Evolutionary conservation across 2,329 filamentous ascomycete species (phyloP), one percentile per base, ranked within the genome.

Genomic region (Elsinoe australis): DNA sequence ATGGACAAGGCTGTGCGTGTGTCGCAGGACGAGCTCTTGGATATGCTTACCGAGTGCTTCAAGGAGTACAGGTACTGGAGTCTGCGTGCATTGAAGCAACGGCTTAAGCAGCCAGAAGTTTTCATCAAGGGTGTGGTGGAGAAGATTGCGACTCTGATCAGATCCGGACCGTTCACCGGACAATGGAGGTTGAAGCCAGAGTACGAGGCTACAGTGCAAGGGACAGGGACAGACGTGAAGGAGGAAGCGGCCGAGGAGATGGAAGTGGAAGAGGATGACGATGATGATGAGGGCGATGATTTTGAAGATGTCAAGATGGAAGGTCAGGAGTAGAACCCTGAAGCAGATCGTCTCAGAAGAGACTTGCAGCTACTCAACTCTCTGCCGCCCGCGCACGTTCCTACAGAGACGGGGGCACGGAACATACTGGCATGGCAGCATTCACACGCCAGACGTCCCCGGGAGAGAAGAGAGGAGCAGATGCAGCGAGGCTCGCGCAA

Each of bases 1-100:
- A 82, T 86, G 58, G 82, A 87, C 67, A 95, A 96, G 71, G 83
- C 86, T 21, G 85, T 87, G 26, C 89, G 92, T 68, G 89, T 96
- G 68, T 82, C 87, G 35, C 82, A 89, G 65, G 83, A 87, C 72
- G 84, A 92, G 59, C 80, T 98, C 53, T 70, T 94, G 67, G 89
- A 95, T 68, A 76, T 79, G 54, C 81, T 98, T 52, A 88, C 90
- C 71, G 70, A 76, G 41, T 84, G 82, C 62, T 98, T 95, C 79
- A 79, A 82, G 49, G 73, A 84, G 59, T 94, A 85, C 73, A 81
- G 83, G 58, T 96, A 92, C 67, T 98, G 90, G 89, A 82, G 85
- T n/a, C 85, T 96, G 74, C 89, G 87, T 61, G 79, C 84, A 4
- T 77, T 98, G 56, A 87, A 87, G 54, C 74, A 80, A 44, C 72